Conservation (phyloP, 2,329 filamentous ascomycete species). For the Cladophialophora psammophila region DNA sequence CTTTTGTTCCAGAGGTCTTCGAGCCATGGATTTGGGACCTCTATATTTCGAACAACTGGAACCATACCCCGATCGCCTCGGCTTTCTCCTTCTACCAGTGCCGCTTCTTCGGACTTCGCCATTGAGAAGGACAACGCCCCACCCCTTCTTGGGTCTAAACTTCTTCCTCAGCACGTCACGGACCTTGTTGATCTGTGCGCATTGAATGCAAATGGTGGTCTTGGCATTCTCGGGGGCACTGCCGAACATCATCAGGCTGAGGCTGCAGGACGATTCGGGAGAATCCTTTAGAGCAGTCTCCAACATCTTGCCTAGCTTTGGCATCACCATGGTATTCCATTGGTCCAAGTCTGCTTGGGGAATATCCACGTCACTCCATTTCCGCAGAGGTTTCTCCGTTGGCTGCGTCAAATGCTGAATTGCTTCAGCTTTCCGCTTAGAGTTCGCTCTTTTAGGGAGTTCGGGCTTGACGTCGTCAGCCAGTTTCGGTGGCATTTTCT, state of each 20-base stretch:
- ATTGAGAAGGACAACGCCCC: constrained; percentile 67
- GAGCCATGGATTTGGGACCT: constrained; percentile 22
- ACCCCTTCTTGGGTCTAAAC: constrained; percentile 63
- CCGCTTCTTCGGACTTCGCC: constrained; percentile 66
- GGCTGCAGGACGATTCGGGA: constrained; percentile 64
- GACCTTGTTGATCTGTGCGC: constrained; percentile 60
- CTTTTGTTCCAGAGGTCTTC: constrained; percentile 65
- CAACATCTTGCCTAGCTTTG: constrained; percentile 64
- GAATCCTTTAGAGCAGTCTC: constrained; percentile 66
- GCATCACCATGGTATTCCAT: constrained; percentile 66
- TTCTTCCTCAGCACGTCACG: constrained; percentile 64
- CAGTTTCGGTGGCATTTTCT: constrained; percentile 14
- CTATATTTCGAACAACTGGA: constrained; percentile 16
- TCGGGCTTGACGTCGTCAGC: constrained; percentile 21
- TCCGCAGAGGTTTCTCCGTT: constrained; percentile 47
- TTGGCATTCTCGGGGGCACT: constrained; percentile 63
- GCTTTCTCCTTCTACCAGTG: constrained; percentile 35
- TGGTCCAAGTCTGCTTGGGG: constrained; percentile 62
- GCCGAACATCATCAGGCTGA: constrained; percentile 67
- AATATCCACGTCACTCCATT: constrained; percentile 60
- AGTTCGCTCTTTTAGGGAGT: constrained; percentile 26
- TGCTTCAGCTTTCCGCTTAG: constrained; percentile 33
- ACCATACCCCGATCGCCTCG: constrained; percentile 36
- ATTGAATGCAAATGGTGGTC: constrained; percentile 70
- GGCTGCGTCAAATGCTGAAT: constrained; percentile 24